These are phyloP conservation scores for Codiaeum variegatum DNA, from an alignment of 441 rosid species.

Conservation along the genomic window DNA sequence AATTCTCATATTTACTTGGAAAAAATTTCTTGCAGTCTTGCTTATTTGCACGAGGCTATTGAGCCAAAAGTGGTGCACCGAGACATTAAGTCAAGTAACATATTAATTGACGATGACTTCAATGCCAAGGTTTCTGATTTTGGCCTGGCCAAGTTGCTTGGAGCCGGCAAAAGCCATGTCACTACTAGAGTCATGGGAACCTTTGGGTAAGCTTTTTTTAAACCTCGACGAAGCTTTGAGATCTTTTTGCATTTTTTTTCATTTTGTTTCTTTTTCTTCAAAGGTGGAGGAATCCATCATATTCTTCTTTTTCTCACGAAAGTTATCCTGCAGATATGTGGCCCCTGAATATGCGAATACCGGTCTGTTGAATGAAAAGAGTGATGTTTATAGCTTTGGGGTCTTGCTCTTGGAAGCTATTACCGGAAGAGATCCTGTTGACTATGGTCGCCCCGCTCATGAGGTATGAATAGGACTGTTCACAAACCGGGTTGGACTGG, in stretches of 20 bases:
- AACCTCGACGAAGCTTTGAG: neutral
- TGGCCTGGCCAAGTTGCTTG: constrained; percentile 92
- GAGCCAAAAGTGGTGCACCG: constrained; percentile 99
- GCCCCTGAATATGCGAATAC: constrained; percentile 97
- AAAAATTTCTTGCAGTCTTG: constrained; percentile 54
- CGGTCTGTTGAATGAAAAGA: constrained; percentile 91
- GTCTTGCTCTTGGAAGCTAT: constrained; percentile 83
- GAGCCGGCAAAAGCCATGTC: constrained; percentile 94
- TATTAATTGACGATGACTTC: constrained; percentile 83
- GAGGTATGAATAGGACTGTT: too few relatives aligned
- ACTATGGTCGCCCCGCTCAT: constrained; percentile 71
- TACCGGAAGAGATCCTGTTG: constrained; percentile 95
- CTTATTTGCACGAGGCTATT: constrained; percentile 93
- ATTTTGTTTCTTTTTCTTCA: neutral
- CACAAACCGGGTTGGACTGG: too few relatives aligned
- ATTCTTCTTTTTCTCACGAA: constrained; percentile 14
- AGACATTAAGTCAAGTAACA: constrained; percentile 92
- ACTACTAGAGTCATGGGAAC: constrained; percentile 99
- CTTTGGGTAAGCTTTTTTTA: constrained; percentile 53
- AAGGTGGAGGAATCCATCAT: constrained; percentile 9
- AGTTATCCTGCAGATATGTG: constrained; percentile 54
- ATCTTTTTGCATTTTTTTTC: neutral
- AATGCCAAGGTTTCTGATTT: constrained; percentile 94
- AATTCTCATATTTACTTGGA: constrained; percentile 18
- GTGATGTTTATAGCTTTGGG: constrained; percentile 96